These are phyloP conservation scores for Leccinum rimulosum DNA, from an alignment of 768 basidiomycete species.

Conservation along the genomic window DNA sequence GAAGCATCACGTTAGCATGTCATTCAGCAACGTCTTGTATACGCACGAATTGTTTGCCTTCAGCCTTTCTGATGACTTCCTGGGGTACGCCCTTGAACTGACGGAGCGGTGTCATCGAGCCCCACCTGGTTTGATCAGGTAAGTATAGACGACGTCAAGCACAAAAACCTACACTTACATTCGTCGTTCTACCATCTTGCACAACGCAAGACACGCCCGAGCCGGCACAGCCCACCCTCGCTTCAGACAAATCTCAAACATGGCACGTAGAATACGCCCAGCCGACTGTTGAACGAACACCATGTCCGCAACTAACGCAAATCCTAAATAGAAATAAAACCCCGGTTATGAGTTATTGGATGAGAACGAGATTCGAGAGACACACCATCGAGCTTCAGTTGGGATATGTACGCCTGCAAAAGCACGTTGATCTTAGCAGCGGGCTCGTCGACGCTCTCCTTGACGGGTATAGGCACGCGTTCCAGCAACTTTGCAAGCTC, in stretches of 20 bases:
- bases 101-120: conserved; percentile 93
- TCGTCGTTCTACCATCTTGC: conserved; percentile 91
- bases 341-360: background rate
- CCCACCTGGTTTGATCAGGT: conserved; percentile 63
- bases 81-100: conserved; percentile 91
- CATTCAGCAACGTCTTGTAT: background rate
- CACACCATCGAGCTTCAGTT: conserved; percentile 84
- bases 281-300: conserved; percentile 98
- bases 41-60: conserved; percentile 94
- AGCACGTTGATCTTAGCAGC: conserved; percentile 97
- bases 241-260: conserved; percentile 97
- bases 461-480: conserved; percentile 94
- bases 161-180: conserved; percentile 51
- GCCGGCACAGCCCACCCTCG: conserved; percentile 98
- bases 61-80: conserved; percentile 86
- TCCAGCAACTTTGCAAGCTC: conserved; percentile 89
- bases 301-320: conserved; percentile 87
- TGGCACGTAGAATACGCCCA: conserved; percentile 92
- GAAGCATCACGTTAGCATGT: background rate
- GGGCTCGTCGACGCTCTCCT: conserved; percentile 94
- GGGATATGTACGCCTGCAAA: conserved; percentile 91
- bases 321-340: conserved; percentile 41
- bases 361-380: background rate
- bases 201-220: conserved; percentile 85
- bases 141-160: background rate